A percentile compares a stretch with the other conserved stretches of the same genome.
Evolutionary conservation across 805 yeast species (phyloP).

Genomic region (Crinitomyces ghanaensis): DNA sequence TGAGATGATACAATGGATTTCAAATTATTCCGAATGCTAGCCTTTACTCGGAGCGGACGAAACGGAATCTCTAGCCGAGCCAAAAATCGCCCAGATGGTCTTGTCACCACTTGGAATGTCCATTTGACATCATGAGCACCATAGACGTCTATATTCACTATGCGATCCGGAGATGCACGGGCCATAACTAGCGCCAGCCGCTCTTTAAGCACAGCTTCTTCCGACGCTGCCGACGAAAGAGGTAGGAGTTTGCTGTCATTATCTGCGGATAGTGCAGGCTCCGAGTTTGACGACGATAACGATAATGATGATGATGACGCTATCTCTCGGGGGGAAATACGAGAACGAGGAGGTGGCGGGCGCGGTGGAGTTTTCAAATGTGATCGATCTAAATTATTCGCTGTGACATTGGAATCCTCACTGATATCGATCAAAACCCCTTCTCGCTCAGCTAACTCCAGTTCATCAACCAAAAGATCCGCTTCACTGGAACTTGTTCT

Average conservation of each 20-base stretch:
- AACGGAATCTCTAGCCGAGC: constrained; percentile 43
- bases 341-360: constrained; percentile 3
- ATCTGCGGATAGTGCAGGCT: constrained; percentile 7
- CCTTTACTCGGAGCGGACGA: constrained; percentile 42
- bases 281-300: constrained; percentile 2
- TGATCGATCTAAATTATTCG: not conserved
- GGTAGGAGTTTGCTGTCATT: constrained; percentile 2
- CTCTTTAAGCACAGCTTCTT: constrained; percentile 35
- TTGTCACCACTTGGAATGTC: constrained; percentile 36
- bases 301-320: constrained; percentile 14
- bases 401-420: constrained; percentile 1
- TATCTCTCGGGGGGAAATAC: too few relatives aligned
- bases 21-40: constrained; percentile 26
- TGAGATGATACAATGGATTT: constrained; percentile 39
- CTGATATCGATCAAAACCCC: constrained; percentile 1
- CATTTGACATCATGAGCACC: constrained; percentile 25
- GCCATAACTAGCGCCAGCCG: constrained; percentile 64
- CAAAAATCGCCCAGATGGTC: constrained; percentile 56
- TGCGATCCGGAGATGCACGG: constrained; percentile 48
- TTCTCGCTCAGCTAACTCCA: constrained; percentile 4
- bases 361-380: not conserved
- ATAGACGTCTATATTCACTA: constrained; percentile 44
- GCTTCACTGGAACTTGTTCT: constrained; percentile 1
- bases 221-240: not conserved
- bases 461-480: not conserved